Evolutionary conservation across 2,329 filamentous ascomycete genomes (phyloP).

Genomic region (Fusarium sp.): DNA sequence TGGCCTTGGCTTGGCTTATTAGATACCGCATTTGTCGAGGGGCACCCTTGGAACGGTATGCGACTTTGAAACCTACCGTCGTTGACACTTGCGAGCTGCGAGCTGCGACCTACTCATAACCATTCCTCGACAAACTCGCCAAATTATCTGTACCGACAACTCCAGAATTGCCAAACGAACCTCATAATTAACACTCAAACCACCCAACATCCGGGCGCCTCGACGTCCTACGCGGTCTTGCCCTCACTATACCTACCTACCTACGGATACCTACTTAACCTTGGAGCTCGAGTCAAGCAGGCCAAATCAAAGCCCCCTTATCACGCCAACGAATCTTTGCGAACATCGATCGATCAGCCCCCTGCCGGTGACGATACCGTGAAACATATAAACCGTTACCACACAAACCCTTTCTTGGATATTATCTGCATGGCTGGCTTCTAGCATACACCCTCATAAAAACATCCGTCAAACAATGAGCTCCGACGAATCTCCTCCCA

Average conservation of each 20-base stretch:
- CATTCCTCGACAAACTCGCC: conserved; percentile 10
- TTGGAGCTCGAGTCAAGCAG: conserved; percentile 14
- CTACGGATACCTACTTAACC: no score
- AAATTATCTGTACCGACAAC: conserved; percentile 5
- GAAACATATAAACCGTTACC: background rate
- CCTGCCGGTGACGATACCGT: background rate
- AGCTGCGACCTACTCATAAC: background rate
- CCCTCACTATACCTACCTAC: background rate
- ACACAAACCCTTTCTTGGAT: conserved; percentile 8
- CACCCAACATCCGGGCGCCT: conserved; percentile 17
- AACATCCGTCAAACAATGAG: conserved; percentile 44
- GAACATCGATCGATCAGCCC: conserved; percentile 8
- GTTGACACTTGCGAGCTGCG: conserved; percentile 2
- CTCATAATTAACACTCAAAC: background rate
- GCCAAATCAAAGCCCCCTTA: conserved; percentile 10
- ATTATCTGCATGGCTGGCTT: conserved; percentile 42
- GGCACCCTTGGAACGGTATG: conserved; percentile 12
- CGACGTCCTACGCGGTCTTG: conserved; percentile 23
- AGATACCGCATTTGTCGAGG: conserved; percentile 22
- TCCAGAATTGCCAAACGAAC: conserved; percentile 3
- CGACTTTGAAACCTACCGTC: conserved; percentile 24
- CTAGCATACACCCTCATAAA: conserved; percentile 7
- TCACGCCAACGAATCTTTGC: conserved; percentile 20
- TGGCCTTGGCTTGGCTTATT: background rate
- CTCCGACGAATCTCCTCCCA: conserved; percentile 45